phyloP scores from a whole-genome alignment of 169 alveolate genomes.

The Ichthyophthirius multifiliis region DNA sequence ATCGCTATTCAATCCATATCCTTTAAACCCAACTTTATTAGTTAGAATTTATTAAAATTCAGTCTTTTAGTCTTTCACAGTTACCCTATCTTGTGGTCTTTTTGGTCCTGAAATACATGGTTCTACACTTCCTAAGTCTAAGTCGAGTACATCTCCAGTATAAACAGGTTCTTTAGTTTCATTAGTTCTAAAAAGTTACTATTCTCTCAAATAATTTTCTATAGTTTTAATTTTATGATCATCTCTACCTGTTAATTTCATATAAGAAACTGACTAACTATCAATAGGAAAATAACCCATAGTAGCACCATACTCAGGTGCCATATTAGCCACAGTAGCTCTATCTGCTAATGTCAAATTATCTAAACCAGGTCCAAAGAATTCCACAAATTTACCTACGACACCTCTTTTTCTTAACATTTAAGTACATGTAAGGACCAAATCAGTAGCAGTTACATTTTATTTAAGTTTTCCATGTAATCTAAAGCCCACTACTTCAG shows the following conservation, averaged over 20 bases:
- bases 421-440: slow-evolving; percentile 88
- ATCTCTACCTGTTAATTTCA: slow-evolving; percentile 90
- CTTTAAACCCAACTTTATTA: slow-evolving; percentile 62
- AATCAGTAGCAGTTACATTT: slow-evolving; percentile 92
- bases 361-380: slow-evolving; percentile 92
- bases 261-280: slow-evolving; percentile 88
- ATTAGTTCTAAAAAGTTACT: slow-evolving; percentile 74
- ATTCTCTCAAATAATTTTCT: slow-evolving; percentile 80
- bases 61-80: slow-evolving; percentile 78
- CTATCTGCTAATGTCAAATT: slow-evolving; percentile 90
- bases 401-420: slow-evolving; percentile 93
- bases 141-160: slow-evolving; percentile 75
- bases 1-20: slow-evolving; percentile 48
- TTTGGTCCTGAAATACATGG: slow-evolving; percentile 97
- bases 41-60: slow-evolving; percentile 71
- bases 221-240: slow-evolving; percentile 79
- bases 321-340: slow-evolving; percentile 96
- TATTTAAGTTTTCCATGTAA: slow-evolving; percentile 89
- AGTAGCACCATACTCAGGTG: slow-evolving; percentile 98
- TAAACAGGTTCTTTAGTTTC: neutral
- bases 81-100: slow-evolving; percentile 96
- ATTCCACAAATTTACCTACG: slow-evolving; percentile 96
- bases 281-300: slow-evolving; percentile 97
- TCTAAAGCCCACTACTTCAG: slow-evolving; percentile 95
- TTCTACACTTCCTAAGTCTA: slow-evolving; percentile 90